phyloP scores from a whole-genome alignment of 2,329 filamentous ascomycete genomes.

The Colletotrichum camelliae region DNA sequence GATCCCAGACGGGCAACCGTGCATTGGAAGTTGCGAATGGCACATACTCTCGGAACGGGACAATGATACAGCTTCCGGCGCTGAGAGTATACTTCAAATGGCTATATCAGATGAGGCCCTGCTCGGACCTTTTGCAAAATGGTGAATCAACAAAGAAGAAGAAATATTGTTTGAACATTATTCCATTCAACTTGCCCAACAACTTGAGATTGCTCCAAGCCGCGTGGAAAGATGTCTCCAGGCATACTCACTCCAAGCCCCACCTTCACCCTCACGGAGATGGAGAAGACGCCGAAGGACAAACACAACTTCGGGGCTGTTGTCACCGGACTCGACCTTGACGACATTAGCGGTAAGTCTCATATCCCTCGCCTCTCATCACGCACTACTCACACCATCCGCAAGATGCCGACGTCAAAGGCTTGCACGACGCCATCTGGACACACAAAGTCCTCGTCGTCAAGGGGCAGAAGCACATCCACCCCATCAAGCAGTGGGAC shows the following conservation, averaged over 20 bases:
- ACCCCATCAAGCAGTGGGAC: conserved; percentile 49
- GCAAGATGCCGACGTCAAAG: neutral
- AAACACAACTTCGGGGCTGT: neutral
- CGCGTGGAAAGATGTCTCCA: neutral
- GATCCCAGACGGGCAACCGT: accelerated
- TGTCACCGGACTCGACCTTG: neutral
- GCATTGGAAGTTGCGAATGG: neutral
- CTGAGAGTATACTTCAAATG: too few relatives aligned
- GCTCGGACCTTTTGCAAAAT: neutral
- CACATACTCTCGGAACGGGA: neutral
- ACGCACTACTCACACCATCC: accelerated
- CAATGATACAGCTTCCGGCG: neutral
- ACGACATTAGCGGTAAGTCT: neutral
- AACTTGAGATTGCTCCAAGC: neutral
- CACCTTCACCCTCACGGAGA: neutral
- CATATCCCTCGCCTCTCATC: accelerated
- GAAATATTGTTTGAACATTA: neutral
- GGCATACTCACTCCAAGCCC: neutral
- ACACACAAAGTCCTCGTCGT: neutral
- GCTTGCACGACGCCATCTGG: neutral
- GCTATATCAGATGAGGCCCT: neutral
- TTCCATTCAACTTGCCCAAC: neutral
- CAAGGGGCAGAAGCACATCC: conserved; percentile 24
- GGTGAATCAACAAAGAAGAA: too few relatives aligned
- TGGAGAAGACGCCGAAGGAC: neutral